Base-by-base conservation (phyloP, 192 early-diverging fungal genomes). In the Rhizoclosmatium globosum region DNA sequence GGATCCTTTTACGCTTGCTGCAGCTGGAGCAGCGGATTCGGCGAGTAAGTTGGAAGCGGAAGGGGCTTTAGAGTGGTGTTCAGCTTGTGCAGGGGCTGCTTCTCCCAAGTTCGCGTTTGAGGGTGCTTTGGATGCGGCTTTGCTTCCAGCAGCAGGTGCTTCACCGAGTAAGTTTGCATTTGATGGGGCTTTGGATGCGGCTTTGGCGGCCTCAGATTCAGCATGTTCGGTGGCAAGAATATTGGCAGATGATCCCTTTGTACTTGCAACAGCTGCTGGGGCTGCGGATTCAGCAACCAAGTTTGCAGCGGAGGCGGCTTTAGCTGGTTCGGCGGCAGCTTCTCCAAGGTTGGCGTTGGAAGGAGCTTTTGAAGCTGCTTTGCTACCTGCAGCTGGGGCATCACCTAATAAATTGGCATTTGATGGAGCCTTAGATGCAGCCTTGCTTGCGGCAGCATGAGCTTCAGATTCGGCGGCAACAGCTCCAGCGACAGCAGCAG, bases 1-100 rank as follows among this genome's bases (percentile, higher is more conserved):
- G 11, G 70, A 71, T 57, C 9, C 70, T 39, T 71, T 71, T 7
- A 68, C 43, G 47, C 66, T 68, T 31, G 66, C 39, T 31, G 47
- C 11, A 11, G 66, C 66, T 19, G 62, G 17, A 64, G 39, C 62
- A n/a, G 53, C 53, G 0, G 53, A 56, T 56, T 56, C 53, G 53
- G 53, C 53, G 19, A 56, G 62, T 23, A 64, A 64, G 39, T 64
- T 64, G 62, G 9, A n/a, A 31, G 62, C 39, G n/a, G 62, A 64
- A 11, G 15, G 17, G 9, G 15, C 45, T 69, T 47, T 47, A 0
- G n/a, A 3, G 64, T 23, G 41, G 7, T 1, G 64, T 66, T 42
- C 64, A 17, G 41, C 31, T 17, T 66, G 64, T 23, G 56, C 56
- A 15, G 56, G 56, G 15, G 56, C 15, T 21, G n/a, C 15, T 17